Conservation (phyloP, 139 green algal species). For the Picochlorum sp. region DNA sequence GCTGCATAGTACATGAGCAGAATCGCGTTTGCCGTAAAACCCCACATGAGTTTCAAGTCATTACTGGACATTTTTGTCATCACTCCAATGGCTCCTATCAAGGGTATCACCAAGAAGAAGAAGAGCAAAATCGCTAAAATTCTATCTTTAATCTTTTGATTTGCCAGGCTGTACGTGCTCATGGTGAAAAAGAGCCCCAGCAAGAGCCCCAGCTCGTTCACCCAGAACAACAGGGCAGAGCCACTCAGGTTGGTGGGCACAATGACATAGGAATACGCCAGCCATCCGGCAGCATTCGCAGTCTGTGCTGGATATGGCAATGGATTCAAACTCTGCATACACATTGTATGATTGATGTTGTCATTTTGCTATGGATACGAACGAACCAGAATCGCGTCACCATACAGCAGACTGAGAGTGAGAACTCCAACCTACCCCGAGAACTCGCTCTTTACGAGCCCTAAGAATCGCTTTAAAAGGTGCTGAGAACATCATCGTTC, state of each 20-base stretch:
- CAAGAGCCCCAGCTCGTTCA: neutral
- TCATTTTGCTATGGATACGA: neutral
- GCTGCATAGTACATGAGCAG: slow-evolving; percentile 51
- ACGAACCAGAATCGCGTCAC: neutral
- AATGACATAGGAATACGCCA: slow-evolving; percentile 29
- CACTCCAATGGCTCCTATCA: slow-evolving; percentile 23
- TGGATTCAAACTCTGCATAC: slow-evolving; percentile 49
- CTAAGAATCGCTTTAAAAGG: slow-evolving; percentile 14
- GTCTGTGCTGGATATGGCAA: slow-evolving; percentile 42
- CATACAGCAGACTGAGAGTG: neutral
- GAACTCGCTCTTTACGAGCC: slow-evolving; percentile 11
- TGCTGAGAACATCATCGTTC: slow-evolving; percentile 2
- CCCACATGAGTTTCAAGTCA: slow-evolving; percentile 16
- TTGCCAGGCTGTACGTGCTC: slow-evolving; percentile 31
- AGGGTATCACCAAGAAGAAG: slow-evolving; percentile 15
- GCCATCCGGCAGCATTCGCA: slow-evolving; percentile 44
- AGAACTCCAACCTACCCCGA: slow-evolving; percentile 14
- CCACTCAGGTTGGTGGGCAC: neutral
- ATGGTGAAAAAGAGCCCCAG: slow-evolving; percentile 28
- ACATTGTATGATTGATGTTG: neutral
- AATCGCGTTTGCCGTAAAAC: slow-evolving; percentile 30
- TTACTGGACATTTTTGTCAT: slow-evolving; percentile 4
- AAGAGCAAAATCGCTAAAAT: slow-evolving; percentile 35
- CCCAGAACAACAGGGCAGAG: neutral
- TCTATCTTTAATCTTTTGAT: slow-evolving; percentile 25